Evolutionary conservation across 805 yeast genomes (phyloP).

Genomic region (Yamadazyma laniorum): DNA sequence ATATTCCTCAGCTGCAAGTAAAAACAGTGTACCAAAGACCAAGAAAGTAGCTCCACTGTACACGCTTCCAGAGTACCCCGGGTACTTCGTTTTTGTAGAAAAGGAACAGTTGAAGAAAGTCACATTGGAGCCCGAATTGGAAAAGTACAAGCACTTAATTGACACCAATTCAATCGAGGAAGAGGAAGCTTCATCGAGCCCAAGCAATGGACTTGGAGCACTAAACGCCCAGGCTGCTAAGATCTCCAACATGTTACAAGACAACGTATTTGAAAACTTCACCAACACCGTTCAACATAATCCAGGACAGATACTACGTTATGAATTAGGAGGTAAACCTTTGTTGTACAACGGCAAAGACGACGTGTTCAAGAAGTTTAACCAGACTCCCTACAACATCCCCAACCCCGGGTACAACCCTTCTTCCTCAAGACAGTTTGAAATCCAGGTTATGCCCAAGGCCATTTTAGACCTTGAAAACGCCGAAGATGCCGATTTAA

Average conservation of each 20-base stretch:
- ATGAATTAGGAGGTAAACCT: constrained; percentile 78
- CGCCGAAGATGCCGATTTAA: constrained; percentile 23
- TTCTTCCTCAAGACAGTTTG: constrained; percentile 61
- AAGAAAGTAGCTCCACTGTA: constrained; percentile 9
- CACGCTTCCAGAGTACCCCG: constrained; percentile 52
- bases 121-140: constrained; percentile 51
- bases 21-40: constrained; percentile 5
- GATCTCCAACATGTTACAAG: constrained; percentile 52
- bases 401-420: constrained; percentile 67
- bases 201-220: constrained; percentile 3
- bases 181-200: constrained; percentile 20
- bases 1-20: constrained; percentile 23
- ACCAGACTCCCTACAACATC: constrained; percentile 22
- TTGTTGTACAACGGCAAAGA: constrained; percentile 68
- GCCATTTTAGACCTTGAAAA: constrained; percentile 79
- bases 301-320: constrained; percentile 83
- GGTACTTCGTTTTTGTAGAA: constrained; percentile 69
- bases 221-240: constrained; percentile 24
- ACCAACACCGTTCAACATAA: constrained; percentile 74
- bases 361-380: constrained; percentile 38
- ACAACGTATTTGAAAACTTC: constrained; percentile 76
- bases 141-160: constrained; percentile 46
- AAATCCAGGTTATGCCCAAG: constrained; percentile 93
- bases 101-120: constrained; percentile 60
- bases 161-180: constrained; percentile 45